Percentiles rank a stretch among this genome's conserved stretches.
Evolutionary conservation across 2,329 filamentous ascomycete species (phyloP).

Genomic region (Fusarium hostae): DNA sequence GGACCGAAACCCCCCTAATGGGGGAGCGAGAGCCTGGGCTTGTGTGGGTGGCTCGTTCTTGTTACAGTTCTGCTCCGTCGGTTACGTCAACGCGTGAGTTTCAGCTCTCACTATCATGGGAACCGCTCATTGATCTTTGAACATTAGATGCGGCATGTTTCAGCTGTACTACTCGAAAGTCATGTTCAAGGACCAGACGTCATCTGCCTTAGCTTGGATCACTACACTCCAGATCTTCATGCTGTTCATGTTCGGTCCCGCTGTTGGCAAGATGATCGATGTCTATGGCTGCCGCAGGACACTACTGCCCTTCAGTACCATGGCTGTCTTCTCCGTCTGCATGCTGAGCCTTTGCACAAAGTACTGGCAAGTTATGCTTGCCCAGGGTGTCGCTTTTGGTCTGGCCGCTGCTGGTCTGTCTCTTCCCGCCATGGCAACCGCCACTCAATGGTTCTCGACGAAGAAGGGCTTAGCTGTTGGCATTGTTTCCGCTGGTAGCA

Average conservation of each 20-base stretch:
- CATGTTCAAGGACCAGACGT: background rate
- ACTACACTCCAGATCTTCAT: background rate
- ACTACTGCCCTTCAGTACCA: background rate
- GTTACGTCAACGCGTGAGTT: slow-evolving; percentile 1
- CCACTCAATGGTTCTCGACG: slow-evolving; percentile 1
- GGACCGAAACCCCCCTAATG: background rate
- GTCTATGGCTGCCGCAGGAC: background rate
- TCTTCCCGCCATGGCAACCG: background rate
- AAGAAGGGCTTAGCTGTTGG: slow-evolving; percentile 1
- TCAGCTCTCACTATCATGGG: rapidly evolving
- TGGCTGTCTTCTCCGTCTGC: background rate
- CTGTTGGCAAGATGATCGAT: background rate
- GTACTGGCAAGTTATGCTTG: slow-evolving; percentile 1
- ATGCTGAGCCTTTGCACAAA: background rate
- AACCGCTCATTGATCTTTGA: background rate
- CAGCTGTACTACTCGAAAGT: background rate
- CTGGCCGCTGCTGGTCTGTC: background rate
- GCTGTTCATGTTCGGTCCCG: background rate
- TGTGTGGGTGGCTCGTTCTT: background rate
- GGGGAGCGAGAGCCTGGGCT: background rate
- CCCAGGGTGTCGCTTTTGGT: background rate
- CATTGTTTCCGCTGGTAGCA: background rate
- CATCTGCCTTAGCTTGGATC: background rate
- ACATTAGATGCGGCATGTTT: slow-evolving; percentile 3
- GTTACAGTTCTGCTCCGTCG: background rate